Conservation (phyloP, 768 basidiomycete species). For the Gymnopilus dilepis region DNA sequence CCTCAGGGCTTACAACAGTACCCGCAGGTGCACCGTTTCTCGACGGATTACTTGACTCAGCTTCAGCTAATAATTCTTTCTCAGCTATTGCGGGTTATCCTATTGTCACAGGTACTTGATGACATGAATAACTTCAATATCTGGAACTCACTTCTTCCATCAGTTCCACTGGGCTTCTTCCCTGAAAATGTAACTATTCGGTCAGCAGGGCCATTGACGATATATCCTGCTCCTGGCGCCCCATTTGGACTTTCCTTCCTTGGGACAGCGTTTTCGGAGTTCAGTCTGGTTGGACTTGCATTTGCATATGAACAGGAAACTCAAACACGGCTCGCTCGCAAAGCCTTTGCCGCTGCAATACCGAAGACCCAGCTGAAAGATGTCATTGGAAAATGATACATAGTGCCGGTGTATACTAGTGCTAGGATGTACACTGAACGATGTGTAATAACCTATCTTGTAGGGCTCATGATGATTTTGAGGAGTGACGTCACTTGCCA, state of each 20-base stretch:
- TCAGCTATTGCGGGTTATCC: slow-evolving; percentile 67
- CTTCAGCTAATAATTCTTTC: background rate
- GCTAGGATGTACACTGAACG: too few relatives aligned
- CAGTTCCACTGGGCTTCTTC: slow-evolving; percentile 65
- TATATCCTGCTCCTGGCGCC: slow-evolving; percentile 56
- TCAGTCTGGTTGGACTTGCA: slow-evolving; percentile 57
- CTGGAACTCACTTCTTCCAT: background rate
- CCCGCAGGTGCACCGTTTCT: slow-evolving; percentile 30
- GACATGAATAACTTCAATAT: too few relatives aligned
- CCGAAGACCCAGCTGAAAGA: slow-evolving; percentile 54
- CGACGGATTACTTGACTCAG: background rate
- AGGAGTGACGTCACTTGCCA: too few relatives aligned
- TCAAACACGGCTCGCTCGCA: slow-evolving; percentile 48
- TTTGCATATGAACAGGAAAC: slow-evolving; percentile 72
- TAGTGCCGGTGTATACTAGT: too few relatives aligned
- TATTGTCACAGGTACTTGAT: slow-evolving; percentile 56
- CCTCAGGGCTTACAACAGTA: slow-evolving; percentile 39
- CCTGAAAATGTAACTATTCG: slow-evolving; percentile 46
- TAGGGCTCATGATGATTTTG: too few relatives aligned
- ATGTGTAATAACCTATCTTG: too few relatives aligned
- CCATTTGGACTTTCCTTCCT: slow-evolving; percentile 68
- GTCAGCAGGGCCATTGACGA: slow-evolving; percentile 41
- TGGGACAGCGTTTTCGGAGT: slow-evolving; percentile 65
- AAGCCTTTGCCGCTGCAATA: slow-evolving; percentile 57
- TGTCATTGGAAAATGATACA: slow-evolving; percentile 26